phyloP scores from a whole-genome alignment of 2,329 filamentous ascomycete species.

The Alternaria ethzedia region DNA sequence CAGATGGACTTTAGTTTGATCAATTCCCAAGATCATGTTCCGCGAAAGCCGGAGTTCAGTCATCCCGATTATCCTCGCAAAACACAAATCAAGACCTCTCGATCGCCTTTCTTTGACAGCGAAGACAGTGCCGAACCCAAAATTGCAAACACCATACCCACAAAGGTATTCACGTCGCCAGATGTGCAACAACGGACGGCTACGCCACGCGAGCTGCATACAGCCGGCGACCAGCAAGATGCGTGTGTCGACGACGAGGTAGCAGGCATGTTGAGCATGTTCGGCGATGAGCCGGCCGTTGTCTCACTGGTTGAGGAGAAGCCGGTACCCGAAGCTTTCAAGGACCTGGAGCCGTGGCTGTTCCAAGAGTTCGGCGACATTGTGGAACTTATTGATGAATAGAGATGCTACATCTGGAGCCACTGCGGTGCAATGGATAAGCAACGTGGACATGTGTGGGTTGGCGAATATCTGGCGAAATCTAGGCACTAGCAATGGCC shows the following conservation, averaged over 20 bases:
- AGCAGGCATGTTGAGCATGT: not conserved
- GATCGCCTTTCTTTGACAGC: not conserved
- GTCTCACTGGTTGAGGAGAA: slow-evolving; percentile 1
- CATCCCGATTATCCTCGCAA: not conserved
- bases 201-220: not conserved
- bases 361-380: slow-evolving; percentile 49
- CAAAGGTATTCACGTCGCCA: not conserved
- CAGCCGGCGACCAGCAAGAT: not conserved
- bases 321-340: slow-evolving; percentile 29
- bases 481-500: not conserved
- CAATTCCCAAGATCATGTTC: not conserved
- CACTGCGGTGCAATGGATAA: not conserved
- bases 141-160: no score
- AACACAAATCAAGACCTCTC: not conserved
- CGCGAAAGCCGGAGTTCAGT: not conserved
- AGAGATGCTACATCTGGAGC: not conserved
- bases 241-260: not conserved
- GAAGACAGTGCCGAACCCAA: not conserved
- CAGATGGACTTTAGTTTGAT: not conserved
- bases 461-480: no score
- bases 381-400: slow-evolving; percentile 46
- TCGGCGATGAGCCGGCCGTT: not conserved
- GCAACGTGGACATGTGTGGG: not conserved
- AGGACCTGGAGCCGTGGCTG: slow-evolving; percentile 49
- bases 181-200: not conserved